Conservation (phyloP, 805 yeast genomes). For the Teunomyces tritomae region DNA sequence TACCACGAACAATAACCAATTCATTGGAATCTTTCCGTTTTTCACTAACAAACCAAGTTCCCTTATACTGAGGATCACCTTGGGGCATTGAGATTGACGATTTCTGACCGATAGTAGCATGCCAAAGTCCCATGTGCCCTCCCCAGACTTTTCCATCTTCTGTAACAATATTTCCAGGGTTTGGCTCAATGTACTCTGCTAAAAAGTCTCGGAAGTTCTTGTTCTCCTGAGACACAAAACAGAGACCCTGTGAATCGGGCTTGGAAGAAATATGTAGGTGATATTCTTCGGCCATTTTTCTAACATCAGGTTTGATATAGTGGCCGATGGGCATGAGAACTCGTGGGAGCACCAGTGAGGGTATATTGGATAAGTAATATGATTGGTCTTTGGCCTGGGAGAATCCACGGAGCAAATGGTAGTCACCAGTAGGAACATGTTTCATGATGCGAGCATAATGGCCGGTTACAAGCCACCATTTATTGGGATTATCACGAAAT, state of each 20-base stretch:
- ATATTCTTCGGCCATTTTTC: slow-evolving; percentile 59
- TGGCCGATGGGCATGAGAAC: slow-evolving; percentile 82
- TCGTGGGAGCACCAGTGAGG: slow-evolving; percentile 39
- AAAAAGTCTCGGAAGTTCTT: slow-evolving; percentile 70
- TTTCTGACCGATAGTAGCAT: slow-evolving; percentile 91
- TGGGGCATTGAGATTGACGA: slow-evolving; percentile 84
- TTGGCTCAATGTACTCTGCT: slow-evolving; percentile 66
- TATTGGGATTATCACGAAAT: slow-evolving; percentile 23
- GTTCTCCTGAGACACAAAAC: slow-evolving; percentile 73
- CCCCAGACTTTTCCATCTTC: slow-evolving; percentile 78
- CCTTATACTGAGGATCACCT: slow-evolving; percentile 69
- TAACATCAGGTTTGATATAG: slow-evolving; percentile 67
- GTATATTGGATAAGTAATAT: slow-evolving; percentile 77
- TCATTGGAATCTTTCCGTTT: slow-evolving; percentile 66
- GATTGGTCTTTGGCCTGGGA: slow-evolving; percentile 81
- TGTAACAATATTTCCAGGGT: slow-evolving; percentile 79
- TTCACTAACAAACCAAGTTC: slow-evolving; percentile 83
- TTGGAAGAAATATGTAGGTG: slow-evolving; percentile 65
- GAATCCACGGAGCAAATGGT: slow-evolving; percentile 55
- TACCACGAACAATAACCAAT: slow-evolving; percentile 74
- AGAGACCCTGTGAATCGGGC: slow-evolving; percentile 92
- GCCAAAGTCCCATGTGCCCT: slow-evolving; percentile 83
- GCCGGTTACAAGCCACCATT: slow-evolving; percentile 90
- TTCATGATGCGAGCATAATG: slow-evolving; percentile 63
- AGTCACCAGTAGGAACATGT: slow-evolving; percentile 25